These are phyloP conservation scores for Euphorbia tirucalli DNA, from an alignment of 345 rosid species.

Conservation along the genomic window DNA sequence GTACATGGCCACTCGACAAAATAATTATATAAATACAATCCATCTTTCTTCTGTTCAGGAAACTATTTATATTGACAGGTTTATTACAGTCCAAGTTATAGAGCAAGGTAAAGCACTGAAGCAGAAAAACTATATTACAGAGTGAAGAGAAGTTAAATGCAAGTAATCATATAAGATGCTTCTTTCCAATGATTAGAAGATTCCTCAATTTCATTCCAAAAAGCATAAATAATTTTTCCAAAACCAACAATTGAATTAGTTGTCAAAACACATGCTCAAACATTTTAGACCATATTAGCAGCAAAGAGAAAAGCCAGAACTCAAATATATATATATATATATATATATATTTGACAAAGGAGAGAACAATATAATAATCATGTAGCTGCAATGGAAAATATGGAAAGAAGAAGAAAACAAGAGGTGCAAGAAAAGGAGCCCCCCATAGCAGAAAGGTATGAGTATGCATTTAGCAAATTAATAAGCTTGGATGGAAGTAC, in stretches of 20 bases:
- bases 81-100: not conserved
- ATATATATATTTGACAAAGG: too few relatives aligned
- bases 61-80: not conserved
- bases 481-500: conserved; percentile 31
- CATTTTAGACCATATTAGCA: not conserved
- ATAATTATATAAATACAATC: not conserved
- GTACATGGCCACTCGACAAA: not conserved
- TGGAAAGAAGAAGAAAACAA: not conserved
- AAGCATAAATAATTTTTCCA: not conserved
- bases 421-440: not conserved
- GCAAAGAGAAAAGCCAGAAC: not conserved
- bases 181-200: not conserved
- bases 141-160: not conserved
- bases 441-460: not conserved
- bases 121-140: not conserved
- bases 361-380: not conserved
- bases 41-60: not conserved
- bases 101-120: not conserved
- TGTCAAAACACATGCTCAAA: not conserved
- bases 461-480: conserved; percentile 1
- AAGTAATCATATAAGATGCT: not conserved
- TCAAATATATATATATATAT: too few relatives aligned
- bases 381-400: not conserved
- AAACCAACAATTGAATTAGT: not conserved
- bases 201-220: not conserved